These are phyloP conservation scores for Trichoderma atrobrunneum DNA, from an alignment of 2,329 filamentous ascomycete species.

Conservation along the genomic window DNA sequence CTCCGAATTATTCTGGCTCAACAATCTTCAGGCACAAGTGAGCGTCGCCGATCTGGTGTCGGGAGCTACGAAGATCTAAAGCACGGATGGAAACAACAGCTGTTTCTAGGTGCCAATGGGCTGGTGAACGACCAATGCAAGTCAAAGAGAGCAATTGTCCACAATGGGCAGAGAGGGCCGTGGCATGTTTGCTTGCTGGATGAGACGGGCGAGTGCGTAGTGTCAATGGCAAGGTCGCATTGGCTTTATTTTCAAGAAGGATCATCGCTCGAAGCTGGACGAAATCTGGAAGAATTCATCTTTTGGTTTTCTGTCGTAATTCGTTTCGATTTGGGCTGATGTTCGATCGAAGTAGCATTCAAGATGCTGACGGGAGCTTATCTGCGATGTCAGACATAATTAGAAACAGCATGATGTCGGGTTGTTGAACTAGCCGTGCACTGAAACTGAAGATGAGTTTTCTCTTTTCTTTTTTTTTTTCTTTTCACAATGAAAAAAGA, in stretches of 20 bases:
- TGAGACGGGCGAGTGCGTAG: neutral
- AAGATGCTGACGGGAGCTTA: neutral
- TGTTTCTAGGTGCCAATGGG: neutral
- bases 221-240: neutral
- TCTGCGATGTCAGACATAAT: neutral
- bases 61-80: neutral
- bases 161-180: neutral
- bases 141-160: neutral
- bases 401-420: neutral
- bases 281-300: neutral
- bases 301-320: neutral
- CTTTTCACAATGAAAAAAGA: neutral
- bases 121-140: neutral
- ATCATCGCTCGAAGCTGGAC: neutral
- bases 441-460: neutral
- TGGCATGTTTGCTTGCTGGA: neutral
- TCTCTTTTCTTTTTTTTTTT: too few species aligned
- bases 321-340: neutral
- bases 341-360: neutral
- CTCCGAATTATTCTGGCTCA: neutral
- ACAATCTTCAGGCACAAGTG: neutral
- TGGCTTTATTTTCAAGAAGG: neutral
- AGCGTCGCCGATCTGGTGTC: constrained; percentile 7
- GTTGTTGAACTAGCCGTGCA: neutral
- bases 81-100: neutral